A percentile compares a stretch with the other conserved stretches of the same genome.
Evolutionary conservation across 768 basidiomycete genomes (phyloP).

Genomic region (Leccinum broughii): DNA sequence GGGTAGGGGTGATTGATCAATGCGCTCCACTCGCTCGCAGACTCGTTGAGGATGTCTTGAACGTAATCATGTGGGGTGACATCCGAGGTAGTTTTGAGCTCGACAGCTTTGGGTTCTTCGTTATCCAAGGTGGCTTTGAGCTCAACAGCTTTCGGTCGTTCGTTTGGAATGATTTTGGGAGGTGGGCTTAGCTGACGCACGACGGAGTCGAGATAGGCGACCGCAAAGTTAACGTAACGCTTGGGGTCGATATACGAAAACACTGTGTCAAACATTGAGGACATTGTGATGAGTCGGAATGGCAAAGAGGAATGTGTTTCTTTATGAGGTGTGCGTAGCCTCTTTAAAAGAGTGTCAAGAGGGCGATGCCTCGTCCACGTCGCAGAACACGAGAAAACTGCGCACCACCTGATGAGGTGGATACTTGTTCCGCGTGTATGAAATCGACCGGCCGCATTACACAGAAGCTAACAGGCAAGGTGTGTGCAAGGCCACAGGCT

Average conservation of each 20-base stretch:
- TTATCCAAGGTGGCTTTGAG: not conserved
- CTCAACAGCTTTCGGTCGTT: not conserved
- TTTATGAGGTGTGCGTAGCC: not conserved
- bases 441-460: not conserved
- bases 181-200: too few species aligned
- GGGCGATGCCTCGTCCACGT: not conserved
- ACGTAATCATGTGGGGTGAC: constrained; percentile 4
- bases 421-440: not conserved
- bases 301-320: not conserved
- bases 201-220: not conserved
- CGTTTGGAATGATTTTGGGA: not conserved
- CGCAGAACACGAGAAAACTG: not conserved
- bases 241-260: not conserved
- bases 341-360: not conserved
- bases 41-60: not conserved
- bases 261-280: not conserved
- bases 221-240: not conserved
- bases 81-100: not conserved
- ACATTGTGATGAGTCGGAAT: not conserved
- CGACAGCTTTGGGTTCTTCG: not conserved
- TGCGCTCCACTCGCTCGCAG: not conserved
- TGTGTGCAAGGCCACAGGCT: not conserved
- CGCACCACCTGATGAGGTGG: not conserved
- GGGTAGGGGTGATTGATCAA: not conserved
- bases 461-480: not conserved